Conservation (phyloP, 1,284 basidiomycete genomes). For the Rhodotorula sp. region DNA sequence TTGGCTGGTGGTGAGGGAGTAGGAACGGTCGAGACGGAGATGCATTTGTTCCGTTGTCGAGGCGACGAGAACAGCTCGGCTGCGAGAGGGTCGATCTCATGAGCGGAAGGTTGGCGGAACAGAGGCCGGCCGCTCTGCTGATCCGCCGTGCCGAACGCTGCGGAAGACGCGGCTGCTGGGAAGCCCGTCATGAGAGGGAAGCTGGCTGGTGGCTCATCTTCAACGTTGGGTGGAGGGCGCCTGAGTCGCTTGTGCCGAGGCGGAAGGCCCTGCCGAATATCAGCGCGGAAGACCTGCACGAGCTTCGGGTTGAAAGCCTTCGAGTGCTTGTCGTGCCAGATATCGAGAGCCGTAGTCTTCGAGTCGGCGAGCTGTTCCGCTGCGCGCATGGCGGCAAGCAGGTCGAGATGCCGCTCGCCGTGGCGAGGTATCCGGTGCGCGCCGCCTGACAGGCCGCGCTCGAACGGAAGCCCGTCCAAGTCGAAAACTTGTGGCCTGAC, state of each 20-base stretch:
- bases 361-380: conserved; percentile 22
- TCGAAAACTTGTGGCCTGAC: conserved; percentile 7
- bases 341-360: conserved; percentile 20
- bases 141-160: background rate
- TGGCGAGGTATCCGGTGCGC: conserved; percentile 27
- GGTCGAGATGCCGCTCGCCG: conserved; percentile 15
- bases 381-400: conserved; percentile 11
- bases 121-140: background rate
- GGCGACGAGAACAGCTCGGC: background rate
- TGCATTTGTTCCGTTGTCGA: background rate
- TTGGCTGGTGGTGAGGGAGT: background rate
- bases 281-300: conserved; percentile 13
- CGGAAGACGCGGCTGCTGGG: background rate
- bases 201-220: background rate
- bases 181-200: conserved; percentile 17
- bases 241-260: conserved; percentile 4
- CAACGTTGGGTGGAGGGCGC: background rate
- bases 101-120: conserved; percentile 5
- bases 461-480: conserved; percentile 21
- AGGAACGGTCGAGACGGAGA: background rate
- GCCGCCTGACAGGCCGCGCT: conserved; percentile 8
- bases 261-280: background rate
- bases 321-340: conserved; percentile 34
- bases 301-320: conserved; percentile 29
- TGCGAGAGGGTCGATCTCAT: conserved; percentile 1